A percentile compares a stretch with the other conserved stretches of the same genome.
phyloP scores from a whole-genome alignment of 345 rosid species.

The Kandelia obovata region DNA sequence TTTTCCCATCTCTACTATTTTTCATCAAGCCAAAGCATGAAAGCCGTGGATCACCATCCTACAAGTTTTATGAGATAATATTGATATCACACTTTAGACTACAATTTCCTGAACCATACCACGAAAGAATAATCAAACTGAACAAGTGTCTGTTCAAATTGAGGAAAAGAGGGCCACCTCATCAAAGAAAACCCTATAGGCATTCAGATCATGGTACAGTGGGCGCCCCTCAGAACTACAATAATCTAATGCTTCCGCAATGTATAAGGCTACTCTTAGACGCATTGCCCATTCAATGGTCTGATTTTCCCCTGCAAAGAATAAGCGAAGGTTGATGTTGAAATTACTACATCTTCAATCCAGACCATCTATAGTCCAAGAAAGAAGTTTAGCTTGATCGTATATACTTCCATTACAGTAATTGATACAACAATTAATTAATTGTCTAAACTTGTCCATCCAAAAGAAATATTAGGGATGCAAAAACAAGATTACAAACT shows the following conservation, averaged over 20 bases:
- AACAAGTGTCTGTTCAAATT: background rate
- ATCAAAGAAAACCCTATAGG: constrained; percentile 95
- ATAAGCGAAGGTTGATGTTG: constrained; percentile 17
- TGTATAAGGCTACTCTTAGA: constrained; percentile 78
- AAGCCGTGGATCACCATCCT: constrained; percentile 98
- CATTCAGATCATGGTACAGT: constrained; percentile 91
- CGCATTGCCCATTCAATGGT: constrained; percentile 97
- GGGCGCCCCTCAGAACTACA: constrained; percentile 75
- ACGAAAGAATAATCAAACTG: background rate
- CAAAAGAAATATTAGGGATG: too few relatives aligned
- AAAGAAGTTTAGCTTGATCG: background rate
- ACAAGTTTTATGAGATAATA: constrained; percentile 24
- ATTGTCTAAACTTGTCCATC: too few relatives aligned
- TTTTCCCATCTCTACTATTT: constrained; percentile 89
- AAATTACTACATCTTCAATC: constrained; percentile 12
- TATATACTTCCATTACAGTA: too few relatives aligned
- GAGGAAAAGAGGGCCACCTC: constrained; percentile 51
- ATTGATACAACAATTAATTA: too few relatives aligned
- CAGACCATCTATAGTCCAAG: constrained; percentile 2
- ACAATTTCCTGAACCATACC: constrained; percentile 9
- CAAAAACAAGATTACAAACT: too few relatives aligned
- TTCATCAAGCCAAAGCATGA: constrained; percentile 98
- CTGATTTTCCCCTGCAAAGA: constrained; percentile 82
- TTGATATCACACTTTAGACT: constrained; percentile 3
- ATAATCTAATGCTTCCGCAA: constrained; percentile 92